Evolutionary conservation across 192 early-diverging fungal genomes (phyloP), one percentile per base, ranked within the genome.

Genomic region (Umbelopsis sp.): DNA sequence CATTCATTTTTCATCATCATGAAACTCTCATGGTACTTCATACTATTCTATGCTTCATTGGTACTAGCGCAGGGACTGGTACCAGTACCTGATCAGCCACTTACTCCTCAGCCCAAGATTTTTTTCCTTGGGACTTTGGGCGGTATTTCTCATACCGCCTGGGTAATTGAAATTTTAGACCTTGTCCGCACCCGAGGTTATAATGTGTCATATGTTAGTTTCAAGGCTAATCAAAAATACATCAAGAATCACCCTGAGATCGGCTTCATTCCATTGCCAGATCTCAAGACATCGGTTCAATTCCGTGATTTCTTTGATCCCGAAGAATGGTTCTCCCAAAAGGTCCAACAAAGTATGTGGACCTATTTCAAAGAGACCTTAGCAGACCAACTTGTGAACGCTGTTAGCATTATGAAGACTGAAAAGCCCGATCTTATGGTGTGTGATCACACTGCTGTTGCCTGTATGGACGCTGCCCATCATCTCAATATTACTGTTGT

Each of bases 71-170:
- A 41, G 38, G 38, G 38, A 41, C 38, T 11, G 12, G 38, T 41
- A 11, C n/a, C n/a, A n/a, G n/a, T n/a, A n/a, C n/a, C n/a, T n/a
- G n/a, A n/a, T n/a, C n/a, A n/a, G n/a, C n/a, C n/a, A n/a, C n/a
- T n/a, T n/a, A 14, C 26, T 12, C 4, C 56, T 26, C 16, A 20
- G 17, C 56, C 56, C 2, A 20, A 20, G 29, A 34, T 62, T 62
- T 62, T 29, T 32, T 62, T 34, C 56, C 6, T 26, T 2, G 56
- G 56, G 2, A 29, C 26, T 3, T 11, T 62, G 8, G 56, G 56
- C 12, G 56, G 56, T 34, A 32, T 62, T 10, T 62, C 56, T 17
- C 56, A 62, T 62, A 62, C 26, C 34, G 56, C 29, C n/a, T 62
- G 56, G 56, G 29, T 32, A 4, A 20, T 62, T 14, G 56, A 62